Base-by-base conservation (phyloP, 2,329 filamentous ascomycete genomes). In the Elsinoe perseae region DNA sequence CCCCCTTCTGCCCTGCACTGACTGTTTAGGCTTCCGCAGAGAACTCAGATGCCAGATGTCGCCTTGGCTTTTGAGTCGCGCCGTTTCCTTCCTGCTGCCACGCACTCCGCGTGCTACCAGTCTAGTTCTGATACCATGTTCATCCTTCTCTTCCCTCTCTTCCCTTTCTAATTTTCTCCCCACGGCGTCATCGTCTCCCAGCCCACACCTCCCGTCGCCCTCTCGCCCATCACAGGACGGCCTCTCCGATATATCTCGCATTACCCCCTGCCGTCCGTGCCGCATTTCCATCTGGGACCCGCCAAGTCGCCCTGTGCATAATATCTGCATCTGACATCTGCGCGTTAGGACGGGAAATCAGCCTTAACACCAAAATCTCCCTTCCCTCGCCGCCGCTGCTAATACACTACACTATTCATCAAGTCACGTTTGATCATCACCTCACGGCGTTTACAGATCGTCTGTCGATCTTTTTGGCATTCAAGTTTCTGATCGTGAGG, bases 81-180 rank as follows among this genome's bases (percentile, higher is more conserved):
- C 48, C 48, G 28, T 34, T 52, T 52, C 30, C 48, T 36, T 52
- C 48, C 48, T 52, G 48, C 48, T 52, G 48, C 48, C 48, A 52
- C 48, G 48, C 48, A 52, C 48, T 36, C 48, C 48, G 48, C 48
- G 48, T 52, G 48, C 48, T 52, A 52, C 48, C 48, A 52, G 48
- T 52, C 30, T 28, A 28, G 28, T 32, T 21, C 48, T 52, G 48
- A 50, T 30, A 30, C 44, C 28, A 52, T 32, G 25, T 25, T 52
- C 48, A 32, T 38, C 48, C 48, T 28, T 52, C 48, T 32, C 48
- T 14, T 36, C 48, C 48, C 48, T 52, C 48, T 36, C 48, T 52
- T 52, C 30, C 48, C 25, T 38, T 44, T 38, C 48, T 52, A 52
- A 52, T 38, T 52, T 52, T 52, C 48, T 38, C 48, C 48, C 48